Percentiles rank a stretch among this genome's conserved stretches.
phyloP scores from a whole-genome alignment of 345 rosid genomes.

The Adansonia digitata region DNA sequence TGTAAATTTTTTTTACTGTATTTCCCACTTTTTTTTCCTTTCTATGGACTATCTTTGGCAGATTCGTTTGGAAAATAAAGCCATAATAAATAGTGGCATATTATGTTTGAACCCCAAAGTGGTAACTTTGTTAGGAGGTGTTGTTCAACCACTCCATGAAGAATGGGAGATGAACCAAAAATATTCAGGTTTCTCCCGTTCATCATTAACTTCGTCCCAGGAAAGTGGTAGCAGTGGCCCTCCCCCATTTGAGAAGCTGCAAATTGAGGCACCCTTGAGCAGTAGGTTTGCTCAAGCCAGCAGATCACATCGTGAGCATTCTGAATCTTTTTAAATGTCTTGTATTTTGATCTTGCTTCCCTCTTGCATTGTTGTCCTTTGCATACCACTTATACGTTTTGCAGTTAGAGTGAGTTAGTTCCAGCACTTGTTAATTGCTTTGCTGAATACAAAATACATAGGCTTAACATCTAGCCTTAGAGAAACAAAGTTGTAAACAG shows the following conservation, averaged over 20 bases:
- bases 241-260: conserved; percentile 90
- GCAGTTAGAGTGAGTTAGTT: not conserved
- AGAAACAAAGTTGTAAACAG: not conserved
- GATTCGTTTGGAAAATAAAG: conserved; percentile 80
- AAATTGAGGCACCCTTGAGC: conserved; percentile 36
- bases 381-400: not conserved
- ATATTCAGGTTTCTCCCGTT: conserved; percentile 54
- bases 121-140: conserved; percentile 68
- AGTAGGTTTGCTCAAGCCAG: conserved; percentile 26
- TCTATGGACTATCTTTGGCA: conserved; percentile 29
- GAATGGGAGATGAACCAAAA: conserved; percentile 91
- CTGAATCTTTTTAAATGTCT: not conserved
- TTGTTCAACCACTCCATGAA: conserved; percentile 69
- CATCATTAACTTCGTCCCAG: conserved; percentile 40
- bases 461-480: not conserved
- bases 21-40: not conserved
- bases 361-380: not conserved
- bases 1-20: not conserved
- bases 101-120: conserved; percentile 62
- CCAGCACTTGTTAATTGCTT: not conserved
- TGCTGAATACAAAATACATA: not conserved
- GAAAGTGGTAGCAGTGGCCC: conserved; percentile 52
- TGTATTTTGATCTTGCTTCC: not conserved
- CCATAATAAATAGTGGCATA: conserved; percentile 51
- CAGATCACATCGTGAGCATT: conserved; percentile 25